Evolutionary conservation across 2,329 filamentous ascomycete genomes (phyloP).

Genomic region (Aspergillus sergii): DNA sequence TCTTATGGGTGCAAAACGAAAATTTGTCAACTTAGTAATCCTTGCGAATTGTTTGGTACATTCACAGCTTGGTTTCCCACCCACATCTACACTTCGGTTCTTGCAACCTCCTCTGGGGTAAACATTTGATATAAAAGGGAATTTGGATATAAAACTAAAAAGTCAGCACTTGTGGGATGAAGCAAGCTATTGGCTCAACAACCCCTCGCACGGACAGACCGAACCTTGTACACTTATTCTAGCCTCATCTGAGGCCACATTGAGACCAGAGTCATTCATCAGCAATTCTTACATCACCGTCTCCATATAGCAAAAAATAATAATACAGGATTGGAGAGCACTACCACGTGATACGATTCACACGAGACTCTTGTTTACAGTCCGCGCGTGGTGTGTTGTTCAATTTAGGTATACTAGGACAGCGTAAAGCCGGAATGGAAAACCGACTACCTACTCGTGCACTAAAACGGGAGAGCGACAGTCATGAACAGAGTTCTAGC

Average conservation of each 20-base stretch:
- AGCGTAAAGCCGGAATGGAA: background rate
- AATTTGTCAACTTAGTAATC: conserved; percentile 1
- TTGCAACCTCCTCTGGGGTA: background rate
- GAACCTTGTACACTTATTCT: background rate
- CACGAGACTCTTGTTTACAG: background rate
- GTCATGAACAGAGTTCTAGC: background rate
- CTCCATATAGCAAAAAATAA: background rate
- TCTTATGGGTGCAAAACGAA: background rate
- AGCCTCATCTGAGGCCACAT: background rate
- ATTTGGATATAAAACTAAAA: background rate
- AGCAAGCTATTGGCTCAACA: background rate
- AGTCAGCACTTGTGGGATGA: background rate
- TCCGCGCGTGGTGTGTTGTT: background rate
- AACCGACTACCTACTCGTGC: conserved; percentile 4
- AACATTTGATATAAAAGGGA: background rate
- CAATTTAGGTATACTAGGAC: background rate
- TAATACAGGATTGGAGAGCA: background rate
- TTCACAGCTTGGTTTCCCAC: background rate
- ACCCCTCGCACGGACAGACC: background rate
- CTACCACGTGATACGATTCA: background rate
- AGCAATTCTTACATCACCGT: background rate
- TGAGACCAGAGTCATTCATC: background rate
- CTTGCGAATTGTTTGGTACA: background rate
- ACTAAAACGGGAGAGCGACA: conserved; percentile 1
- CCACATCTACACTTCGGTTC: background rate